Base-by-base conservation (phyloP, 2,329 filamentous ascomycete genomes). In the Leptographium wingfieldii region DNA sequence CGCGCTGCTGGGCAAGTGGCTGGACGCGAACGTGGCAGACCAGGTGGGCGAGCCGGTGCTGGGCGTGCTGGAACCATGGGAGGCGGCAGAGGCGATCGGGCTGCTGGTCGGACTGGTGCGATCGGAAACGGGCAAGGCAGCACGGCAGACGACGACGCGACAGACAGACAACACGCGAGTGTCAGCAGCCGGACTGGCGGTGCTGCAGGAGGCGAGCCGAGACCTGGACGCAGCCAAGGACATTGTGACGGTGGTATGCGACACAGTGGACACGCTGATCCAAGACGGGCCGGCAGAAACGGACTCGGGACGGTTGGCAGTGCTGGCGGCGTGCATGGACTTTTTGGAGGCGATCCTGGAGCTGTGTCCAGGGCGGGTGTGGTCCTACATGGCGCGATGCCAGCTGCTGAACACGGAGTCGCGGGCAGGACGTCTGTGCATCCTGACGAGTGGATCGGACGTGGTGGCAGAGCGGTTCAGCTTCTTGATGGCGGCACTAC, bases 301-400 rank as follows among this genome's bases (percentile, higher is more conserved):
- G n/a, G 83, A 85, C 49, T 81, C 83, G 12, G 73, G 85, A 51
- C 81, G 84, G 43, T 77, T 95, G 33, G 78, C 86, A 2, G 80
- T 92, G 55, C 71, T 86, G 60, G 76, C 77, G 12, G 83, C 88
- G 29, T 95, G 90, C 69, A 73, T 92, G 27, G 86, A 90, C 58
- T 96, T 97, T 67, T 75, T 95, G 46, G 81, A 87, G 65, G 83
- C 86, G 3, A 75, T 95, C 22, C 72, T 94, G 31, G 78, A 80
- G 66, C 87, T 81, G n/a, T 83, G 87, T 57, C 92, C 94, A 0
- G 88, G 87, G 60, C 81, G 92, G 62, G 85, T 96, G 6, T 97
- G 94, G 92, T 91, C 92, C 3, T 89, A 92, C 69, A 80, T 99
- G 67, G 84, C 86, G 3, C 84, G 90, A 60, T 95, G 90, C 70